phyloP scores from a whole-genome alignment of 257 asterid species.

The Solanum arcanum region DNA sequence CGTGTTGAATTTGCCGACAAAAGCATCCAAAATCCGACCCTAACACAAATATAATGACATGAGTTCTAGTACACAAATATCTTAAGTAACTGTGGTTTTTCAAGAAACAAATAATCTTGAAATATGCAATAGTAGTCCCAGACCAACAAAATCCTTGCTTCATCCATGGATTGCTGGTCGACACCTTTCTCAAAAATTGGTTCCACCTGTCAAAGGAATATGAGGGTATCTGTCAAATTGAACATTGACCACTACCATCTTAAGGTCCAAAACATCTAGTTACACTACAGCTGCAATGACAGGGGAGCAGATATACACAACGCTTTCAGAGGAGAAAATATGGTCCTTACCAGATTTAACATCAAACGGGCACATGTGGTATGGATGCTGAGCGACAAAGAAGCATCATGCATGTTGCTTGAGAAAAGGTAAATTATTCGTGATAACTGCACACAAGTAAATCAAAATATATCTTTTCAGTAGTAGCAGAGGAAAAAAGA shows the following conservation, averaged over 20 bases:
- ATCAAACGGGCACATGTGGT: constrained; percentile 99
- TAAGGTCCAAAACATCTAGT: not conserved
- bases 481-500: not conserved
- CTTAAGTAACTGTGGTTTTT: not conserved
- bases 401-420: constrained; percentile 98
- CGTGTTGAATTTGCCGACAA: constrained; percentile 95
- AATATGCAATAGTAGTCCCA: constrained; percentile 1
- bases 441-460: constrained; percentile 59
- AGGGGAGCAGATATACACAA: not conserved
- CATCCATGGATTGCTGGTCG: constrained; percentile 95
- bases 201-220: constrained; percentile 52
- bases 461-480: constrained; percentile 4
- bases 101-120: not conserved
- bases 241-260: not conserved
- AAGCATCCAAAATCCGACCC: constrained; percentile 99
- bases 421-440: constrained; percentile 94
- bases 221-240: not conserved
- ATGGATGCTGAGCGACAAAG: constrained; percentile 94
- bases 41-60: constrained; percentile 12
- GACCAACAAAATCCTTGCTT: constrained; percentile 88
- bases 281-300: not conserved
- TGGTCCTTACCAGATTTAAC: constrained; percentile 81
- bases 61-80: not conserved
- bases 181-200: constrained; percentile 96
- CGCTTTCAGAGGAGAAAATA: not conserved